Percentiles rank a stretch among this genome's conserved stretches.
phyloP scores from a whole-genome alignment of 345 rosid genomes.

The Brassica nigra region DNA sequence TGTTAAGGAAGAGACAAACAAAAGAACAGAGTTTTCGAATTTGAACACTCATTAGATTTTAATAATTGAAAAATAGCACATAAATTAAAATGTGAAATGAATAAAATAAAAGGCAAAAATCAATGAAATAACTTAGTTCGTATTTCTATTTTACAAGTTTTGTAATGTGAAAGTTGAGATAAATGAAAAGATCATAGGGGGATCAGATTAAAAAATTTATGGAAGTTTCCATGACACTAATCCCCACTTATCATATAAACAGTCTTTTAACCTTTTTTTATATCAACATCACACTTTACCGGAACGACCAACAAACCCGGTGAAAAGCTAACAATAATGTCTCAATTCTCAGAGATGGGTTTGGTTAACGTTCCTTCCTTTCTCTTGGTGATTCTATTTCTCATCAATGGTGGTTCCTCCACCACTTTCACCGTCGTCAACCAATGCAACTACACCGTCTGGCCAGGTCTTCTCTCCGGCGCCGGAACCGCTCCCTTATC shows the following conservation, averaged over 20 bases:
- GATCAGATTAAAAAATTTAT: neutral
- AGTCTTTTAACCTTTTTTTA: neutral
- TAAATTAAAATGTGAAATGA: neutral
- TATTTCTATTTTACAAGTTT: neutral
- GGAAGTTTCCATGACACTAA: neutral
- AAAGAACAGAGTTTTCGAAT: neutral
- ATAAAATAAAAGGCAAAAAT: neutral
- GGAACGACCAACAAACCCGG: neutral
- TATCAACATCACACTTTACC: neutral
- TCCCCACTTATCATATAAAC: neutral
- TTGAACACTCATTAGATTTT: neutral
- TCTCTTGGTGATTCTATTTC: neutral
- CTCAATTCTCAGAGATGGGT: conserved; percentile 1
- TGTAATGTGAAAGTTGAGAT: neutral
- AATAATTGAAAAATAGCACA: neutral
- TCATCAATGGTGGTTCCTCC: conserved; percentile 26
- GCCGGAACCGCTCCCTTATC: conserved; percentile 51
- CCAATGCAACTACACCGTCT: conserved; percentile 55
- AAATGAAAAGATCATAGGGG: neutral
- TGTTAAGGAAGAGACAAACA: neutral
- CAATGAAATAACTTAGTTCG: neutral
- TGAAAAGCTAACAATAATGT: neutral
- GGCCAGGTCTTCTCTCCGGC: conserved; percentile 65
- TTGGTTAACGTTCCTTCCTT: conserved; percentile 15
- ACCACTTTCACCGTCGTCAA: conserved; percentile 52